A percentile compares a stretch with the other conserved stretches of the same genome.
These are phyloP conservation scores for Aureobasidium zeae DNA, from an alignment of 2,329 filamentous ascomycete species.

Conservation along the genomic window DNA sequence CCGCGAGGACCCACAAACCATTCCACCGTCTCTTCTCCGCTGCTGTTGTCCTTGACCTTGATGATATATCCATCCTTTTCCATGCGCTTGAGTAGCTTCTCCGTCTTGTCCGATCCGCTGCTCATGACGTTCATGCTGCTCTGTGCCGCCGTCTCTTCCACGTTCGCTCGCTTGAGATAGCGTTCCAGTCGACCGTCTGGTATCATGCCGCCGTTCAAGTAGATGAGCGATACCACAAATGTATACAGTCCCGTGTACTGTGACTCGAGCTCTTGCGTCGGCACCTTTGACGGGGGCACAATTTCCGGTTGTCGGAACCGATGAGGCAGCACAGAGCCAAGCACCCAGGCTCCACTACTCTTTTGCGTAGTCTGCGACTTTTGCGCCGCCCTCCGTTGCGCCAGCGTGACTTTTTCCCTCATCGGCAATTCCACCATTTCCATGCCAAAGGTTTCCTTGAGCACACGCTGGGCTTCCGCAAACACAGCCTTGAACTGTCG, in stretches of 20 bases:
- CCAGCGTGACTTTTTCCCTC: conserved; percentile 70
- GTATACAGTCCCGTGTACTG: conserved; percentile 75
- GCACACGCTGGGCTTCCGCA: conserved; percentile 60
- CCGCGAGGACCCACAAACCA: conserved; percentile 80
- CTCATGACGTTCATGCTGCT: conserved; percentile 18
- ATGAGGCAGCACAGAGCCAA: conserved; percentile 62
- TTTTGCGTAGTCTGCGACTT: conserved; percentile 35
- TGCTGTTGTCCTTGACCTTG: conserved; percentile 57
- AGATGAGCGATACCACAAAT: conserved; percentile 67
- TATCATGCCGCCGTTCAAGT: conserved; percentile 60
- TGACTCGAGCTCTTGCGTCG: conserved; percentile 60
- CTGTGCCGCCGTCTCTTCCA: conserved; percentile 49
- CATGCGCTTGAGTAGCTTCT: conserved; percentile 64
- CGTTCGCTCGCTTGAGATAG: conserved; percentile 64
- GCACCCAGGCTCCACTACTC: conserved; percentile 50
- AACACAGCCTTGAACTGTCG: conserved; percentile 71
- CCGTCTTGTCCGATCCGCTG: conserved; percentile 53
- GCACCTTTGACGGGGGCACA: conserved; percentile 57
- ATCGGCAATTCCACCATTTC: conserved; percentile 74
- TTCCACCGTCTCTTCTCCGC: conserved; percentile 66
- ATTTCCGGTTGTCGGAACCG: conserved; percentile 57
- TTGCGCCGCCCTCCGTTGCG: conserved; percentile 62
- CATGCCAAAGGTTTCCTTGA: conserved; percentile 79
- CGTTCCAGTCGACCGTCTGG: conserved; percentile 70
- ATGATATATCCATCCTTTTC: conserved; percentile 76